A percentile compares a stretch with the other conserved stretches of the same genome.
Evolutionary conservation across 495 filamentous ascomycete species (phyloP).

Genomic region (Emericellopsis terricola): DNA sequence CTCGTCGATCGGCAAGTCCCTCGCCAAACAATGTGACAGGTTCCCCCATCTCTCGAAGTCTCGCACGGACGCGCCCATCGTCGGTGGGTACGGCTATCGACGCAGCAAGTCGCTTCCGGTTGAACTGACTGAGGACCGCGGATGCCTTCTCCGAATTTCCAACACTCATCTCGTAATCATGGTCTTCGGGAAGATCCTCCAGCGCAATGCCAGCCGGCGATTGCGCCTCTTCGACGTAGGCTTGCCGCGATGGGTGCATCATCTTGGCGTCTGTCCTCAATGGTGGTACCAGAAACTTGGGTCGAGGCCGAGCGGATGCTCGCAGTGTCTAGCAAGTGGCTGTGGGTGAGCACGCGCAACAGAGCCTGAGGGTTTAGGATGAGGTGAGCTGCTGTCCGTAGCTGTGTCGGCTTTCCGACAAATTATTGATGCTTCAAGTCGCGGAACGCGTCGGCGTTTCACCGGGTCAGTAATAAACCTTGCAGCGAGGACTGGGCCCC

Average conservation of each 20-base stretch:
- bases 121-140: slow-evolving; percentile 75
- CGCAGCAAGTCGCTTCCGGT: slow-evolving; percentile 72
- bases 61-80: slow-evolving; percentile 67
- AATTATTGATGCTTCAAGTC: no score
- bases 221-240: slow-evolving; percentile 81
- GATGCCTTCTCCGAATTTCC: slow-evolving; percentile 79
- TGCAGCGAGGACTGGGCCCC: no score
- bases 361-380: no score
- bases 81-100: slow-evolving; percentile 91
- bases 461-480: no score
- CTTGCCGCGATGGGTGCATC: slow-evolving; percentile 86
- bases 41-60: slow-evolving; percentile 68
- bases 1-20: slow-evolving; percentile 69
- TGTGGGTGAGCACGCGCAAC: no score
- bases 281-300: no score
- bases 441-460: no score
- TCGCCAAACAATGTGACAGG: slow-evolving; percentile 94
- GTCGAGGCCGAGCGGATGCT: no score
- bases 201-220: slow-evolving; percentile 66
- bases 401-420: no score
- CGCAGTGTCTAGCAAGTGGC: no score
- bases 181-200: slow-evolving; percentile 68
- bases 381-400: no score
- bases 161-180: slow-evolving; percentile 66
- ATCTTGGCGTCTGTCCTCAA: slow-evolving; percentile 14